Evolutionary conservation across 208 protist species (phyloP).

Genomic region (Vickermania ingenoplastis): DNA sequence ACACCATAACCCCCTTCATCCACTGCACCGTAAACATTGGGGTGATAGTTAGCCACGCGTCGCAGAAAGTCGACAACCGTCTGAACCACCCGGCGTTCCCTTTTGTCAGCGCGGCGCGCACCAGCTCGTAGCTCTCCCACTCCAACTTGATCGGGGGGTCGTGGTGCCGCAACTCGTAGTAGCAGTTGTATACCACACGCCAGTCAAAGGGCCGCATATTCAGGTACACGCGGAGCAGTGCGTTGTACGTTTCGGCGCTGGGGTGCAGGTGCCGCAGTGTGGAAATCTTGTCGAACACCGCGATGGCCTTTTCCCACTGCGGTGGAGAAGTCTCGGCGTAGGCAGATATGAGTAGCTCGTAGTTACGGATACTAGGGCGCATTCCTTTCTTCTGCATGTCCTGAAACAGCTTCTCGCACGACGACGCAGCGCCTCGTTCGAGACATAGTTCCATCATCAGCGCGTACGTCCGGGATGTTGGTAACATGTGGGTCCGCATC

Average conservation of each 20-base stretch:
- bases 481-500: constrained; percentile 34
- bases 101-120: constrained; percentile 51
- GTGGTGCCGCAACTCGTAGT: constrained; percentile 63
- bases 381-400: constrained; percentile 57
- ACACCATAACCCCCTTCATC: constrained; percentile 29
- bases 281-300: constrained; percentile 74
- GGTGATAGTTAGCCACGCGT: constrained; percentile 76
- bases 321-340: constrained; percentile 55
- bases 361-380: constrained; percentile 38
- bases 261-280: constrained; percentile 26
- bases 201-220: constrained; percentile 87
- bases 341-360: constrained; percentile 72
- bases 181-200: constrained; percentile 86
- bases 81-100: constrained; percentile 55
- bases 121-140: constrained; percentile 75
- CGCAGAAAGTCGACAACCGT: constrained; percentile 55
- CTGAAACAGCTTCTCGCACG: constrained; percentile 56
- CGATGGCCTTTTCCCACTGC: constrained; percentile 71
- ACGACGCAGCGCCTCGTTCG: constrained; percentile 43
- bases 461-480: constrained; percentile 62
- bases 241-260: constrained; percentile 72
- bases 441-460: constrained; percentile 74
- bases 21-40: constrained; percentile 47
- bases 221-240: constrained; percentile 77
- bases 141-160: constrained; percentile 54